These are phyloP conservation scores for Hsuehochloa calcarea DNA, from an alignment of 176 grass and related monocot species.

Conservation along the genomic window DNA sequence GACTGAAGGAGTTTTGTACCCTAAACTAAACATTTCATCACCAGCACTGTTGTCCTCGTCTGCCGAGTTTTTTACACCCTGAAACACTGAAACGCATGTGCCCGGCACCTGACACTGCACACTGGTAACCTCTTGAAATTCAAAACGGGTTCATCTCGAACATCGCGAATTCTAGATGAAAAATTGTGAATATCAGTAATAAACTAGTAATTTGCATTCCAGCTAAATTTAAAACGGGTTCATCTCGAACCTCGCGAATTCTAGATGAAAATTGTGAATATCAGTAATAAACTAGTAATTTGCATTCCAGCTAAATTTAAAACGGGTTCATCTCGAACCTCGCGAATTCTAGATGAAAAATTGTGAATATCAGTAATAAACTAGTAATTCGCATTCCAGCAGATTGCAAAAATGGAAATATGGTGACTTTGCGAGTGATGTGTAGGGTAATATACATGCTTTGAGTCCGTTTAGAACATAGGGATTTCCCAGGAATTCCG, in stretches of 20 bases:
- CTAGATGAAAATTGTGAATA: neutral
- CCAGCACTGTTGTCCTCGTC: conserved; percentile 39
- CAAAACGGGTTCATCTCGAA: conserved; percentile 25
- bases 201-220: neutral
- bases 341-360: conserved; percentile 23
- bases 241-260: conserved; percentile 21
- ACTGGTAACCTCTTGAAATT: conserved; percentile 10
- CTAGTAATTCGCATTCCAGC: neutral
- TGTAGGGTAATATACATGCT: too few species aligned
- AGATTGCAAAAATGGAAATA: neutral
- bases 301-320: conserved; percentile 35
- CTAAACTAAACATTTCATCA: conserved; percentile 7
- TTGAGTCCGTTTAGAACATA: too few species aligned
- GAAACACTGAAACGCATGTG: conserved; percentile 35
- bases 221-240: conserved; percentile 13
- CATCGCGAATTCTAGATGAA: conserved; percentile 18
- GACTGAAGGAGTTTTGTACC: conserved; percentile 23
- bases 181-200: neutral
- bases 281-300: neutral
- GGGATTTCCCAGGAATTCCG: neutral
- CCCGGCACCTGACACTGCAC: conserved; percentile 35
- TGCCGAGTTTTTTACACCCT: conserved; percentile 20
- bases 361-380: neutral
- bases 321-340: conserved; percentile 10
- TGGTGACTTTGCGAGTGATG: neutral